Percentiles rank a stretch among this genome's conserved stretches.
Conservation (phyloP, 441 rosid species). For the Jatropha multifida region DNA sequence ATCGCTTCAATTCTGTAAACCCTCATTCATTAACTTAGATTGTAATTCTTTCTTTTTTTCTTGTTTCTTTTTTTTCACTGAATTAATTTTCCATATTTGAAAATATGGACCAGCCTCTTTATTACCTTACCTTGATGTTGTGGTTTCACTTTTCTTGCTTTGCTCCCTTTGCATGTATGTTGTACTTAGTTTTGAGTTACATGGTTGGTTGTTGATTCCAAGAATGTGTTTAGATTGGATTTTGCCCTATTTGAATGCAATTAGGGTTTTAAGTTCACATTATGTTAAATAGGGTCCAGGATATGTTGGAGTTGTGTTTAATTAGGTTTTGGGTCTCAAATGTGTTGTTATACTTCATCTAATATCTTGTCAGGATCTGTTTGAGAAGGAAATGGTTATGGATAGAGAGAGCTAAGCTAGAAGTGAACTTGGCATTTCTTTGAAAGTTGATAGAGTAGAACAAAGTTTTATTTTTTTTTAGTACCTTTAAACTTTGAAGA, state of each 20-base stretch:
- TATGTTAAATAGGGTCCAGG: neutral
- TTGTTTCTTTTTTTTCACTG: neutral
- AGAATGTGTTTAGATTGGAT: neutral
- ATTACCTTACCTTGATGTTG: neutral
- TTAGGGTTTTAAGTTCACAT: slow-evolving; percentile 3
- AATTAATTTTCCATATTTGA: neutral
- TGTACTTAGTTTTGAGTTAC: no score
- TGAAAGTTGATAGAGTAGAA: neutral
- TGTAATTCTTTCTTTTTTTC: neutral
- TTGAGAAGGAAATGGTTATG: neutral
- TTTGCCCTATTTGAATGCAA: neutral
- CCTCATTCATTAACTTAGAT: neutral
- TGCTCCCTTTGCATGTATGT: slow-evolving; percentile 6
- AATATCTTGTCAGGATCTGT: neutral
- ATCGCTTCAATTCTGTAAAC: slow-evolving; percentile 12
- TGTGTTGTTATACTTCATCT: neutral
- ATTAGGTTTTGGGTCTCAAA: neutral
- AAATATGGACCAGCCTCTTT: neutral
- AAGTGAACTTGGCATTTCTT: neutral
- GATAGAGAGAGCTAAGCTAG: neutral
- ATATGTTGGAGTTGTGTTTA: neutral
- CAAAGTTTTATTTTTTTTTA: neutral
- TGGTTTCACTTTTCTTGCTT: neutral
- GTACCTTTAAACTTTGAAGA: neutral
- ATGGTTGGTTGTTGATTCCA: neutral